Percentiles rank a stretch among this genome's conserved stretches.
phyloP scores from a whole-genome alignment of 2,329 filamentous ascomycete species.

The Didymella segeticola region DNA sequence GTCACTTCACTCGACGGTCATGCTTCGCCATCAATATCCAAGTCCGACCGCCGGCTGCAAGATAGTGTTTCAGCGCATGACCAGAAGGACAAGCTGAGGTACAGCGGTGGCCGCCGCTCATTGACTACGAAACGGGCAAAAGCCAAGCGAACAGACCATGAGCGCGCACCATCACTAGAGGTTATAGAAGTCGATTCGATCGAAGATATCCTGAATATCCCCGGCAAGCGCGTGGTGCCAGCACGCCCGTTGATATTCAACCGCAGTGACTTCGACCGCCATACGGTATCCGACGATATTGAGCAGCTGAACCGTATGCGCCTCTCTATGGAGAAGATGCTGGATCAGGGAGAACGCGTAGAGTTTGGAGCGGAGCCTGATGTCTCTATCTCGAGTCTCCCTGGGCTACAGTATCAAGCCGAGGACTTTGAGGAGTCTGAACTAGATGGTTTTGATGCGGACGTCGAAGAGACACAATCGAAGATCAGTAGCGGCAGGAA shows the following conservation, averaged over 20 bases:
- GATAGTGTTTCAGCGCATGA: constrained; percentile 8
- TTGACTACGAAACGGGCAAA: neutral
- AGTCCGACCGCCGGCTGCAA: neutral
- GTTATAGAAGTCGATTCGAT: neutral
- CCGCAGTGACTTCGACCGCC: neutral
- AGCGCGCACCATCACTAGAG: neutral
- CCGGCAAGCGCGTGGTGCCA: neutral
- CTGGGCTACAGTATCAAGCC: neutral
- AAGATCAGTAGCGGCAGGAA: neutral
- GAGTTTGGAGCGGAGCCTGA: neutral
- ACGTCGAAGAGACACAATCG: neutral
- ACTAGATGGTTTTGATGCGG: neutral
- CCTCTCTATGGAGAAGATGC: neutral
- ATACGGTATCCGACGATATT: neutral
- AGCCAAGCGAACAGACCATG: neutral
- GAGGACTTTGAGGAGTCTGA: neutral
- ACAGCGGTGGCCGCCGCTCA: neutral
- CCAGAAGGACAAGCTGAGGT: neutral
- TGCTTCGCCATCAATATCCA: neutral
- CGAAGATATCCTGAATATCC: neutral
- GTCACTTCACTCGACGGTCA: neutral
- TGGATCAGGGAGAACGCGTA: neutral
- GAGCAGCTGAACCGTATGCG: neutral
- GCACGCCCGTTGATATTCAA: neutral
- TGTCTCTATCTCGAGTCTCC: neutral